Evolutionary conservation across 2,329 filamentous ascomycete species (phyloP).

Genomic region (Delphinella strobiligena): DNA sequence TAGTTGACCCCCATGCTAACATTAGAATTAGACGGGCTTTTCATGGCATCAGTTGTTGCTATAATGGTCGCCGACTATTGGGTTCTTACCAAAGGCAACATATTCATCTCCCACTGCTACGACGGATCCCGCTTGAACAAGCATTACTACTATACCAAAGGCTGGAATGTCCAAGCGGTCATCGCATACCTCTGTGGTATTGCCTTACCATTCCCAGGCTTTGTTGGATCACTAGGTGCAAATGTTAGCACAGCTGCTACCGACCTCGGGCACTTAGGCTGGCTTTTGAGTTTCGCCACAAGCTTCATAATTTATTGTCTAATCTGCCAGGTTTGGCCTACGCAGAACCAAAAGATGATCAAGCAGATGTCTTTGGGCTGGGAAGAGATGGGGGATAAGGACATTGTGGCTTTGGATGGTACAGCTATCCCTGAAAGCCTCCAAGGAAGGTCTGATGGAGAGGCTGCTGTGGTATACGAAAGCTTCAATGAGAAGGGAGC

Average conservation of each 20-base stretch:
- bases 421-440: slow-evolving; percentile 9
- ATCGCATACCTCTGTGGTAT: slow-evolving; percentile 45
- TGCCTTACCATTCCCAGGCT: slow-evolving; percentile 43
- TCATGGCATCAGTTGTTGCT: slow-evolving; percentile 50
- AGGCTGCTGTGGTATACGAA: slow-evolving; percentile 1
- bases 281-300: slow-evolving; percentile 48
- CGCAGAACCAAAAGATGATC: slow-evolving; percentile 23
- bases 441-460: slow-evolving; percentile 3
- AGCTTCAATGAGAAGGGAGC: slow-evolving; percentile 2
- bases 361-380: slow-evolving; percentile 21
- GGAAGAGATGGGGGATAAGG: slow-evolving; percentile 14
- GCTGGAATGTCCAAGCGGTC: slow-evolving; percentile 48
- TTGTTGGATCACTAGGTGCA: slow-evolving; percentile 32
- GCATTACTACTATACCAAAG: slow-evolving; percentile 40
- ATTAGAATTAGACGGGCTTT: slow-evolving; percentile 46
- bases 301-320: slow-evolving; percentile 43
- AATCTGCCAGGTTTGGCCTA: slow-evolving; percentile 28
- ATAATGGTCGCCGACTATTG: slow-evolving; percentile 51
- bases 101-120: slow-evolving; percentile 23
- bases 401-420: slow-evolving; percentile 12
- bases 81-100: slow-evolving; percentile 33
- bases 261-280: slow-evolving; percentile 43
- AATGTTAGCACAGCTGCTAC: slow-evolving; percentile 21
- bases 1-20: too few relatives aligned
- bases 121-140: slow-evolving; percentile 35